Evolutionary conservation across 1,284 basidiomycete genomes (phyloP).

Genomic region (Tremellales sp.): DNA sequence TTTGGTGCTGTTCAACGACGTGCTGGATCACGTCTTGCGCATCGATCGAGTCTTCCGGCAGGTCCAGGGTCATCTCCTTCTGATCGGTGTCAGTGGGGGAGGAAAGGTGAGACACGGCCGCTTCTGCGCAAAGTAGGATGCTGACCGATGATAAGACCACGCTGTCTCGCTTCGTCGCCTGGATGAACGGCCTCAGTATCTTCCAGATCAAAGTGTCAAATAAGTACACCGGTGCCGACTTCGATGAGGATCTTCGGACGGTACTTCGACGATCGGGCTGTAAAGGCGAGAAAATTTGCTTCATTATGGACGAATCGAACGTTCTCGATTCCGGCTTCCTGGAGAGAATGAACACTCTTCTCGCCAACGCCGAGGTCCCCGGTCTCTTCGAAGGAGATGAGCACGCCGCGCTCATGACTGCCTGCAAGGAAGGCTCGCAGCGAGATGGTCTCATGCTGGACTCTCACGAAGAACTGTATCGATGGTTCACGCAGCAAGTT

Average conservation of each 20-base stretch:
- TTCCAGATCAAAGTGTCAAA: conserved; percentile 99
- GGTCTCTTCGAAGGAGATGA: conserved; percentile 99
- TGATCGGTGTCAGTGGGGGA: conserved; percentile 96
- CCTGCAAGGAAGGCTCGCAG: conserved; percentile 97
- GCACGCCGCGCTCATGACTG: conserved; percentile 92
- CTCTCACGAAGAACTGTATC: conserved; percentile 92
- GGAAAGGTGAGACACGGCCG: conserved; percentile 67
- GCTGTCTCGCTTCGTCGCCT: conserved; percentile 95
- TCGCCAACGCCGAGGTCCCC: conserved; percentile 99
- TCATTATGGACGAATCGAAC: conserved; percentile 99
- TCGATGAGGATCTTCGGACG: conserved; percentile 92
- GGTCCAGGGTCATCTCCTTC: conserved; percentile 88
- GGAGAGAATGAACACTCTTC: conserved; percentile 97
- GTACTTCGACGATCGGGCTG: conserved; percentile 92
- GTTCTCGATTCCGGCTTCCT: conserved; percentile 97
- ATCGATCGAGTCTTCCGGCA: conserved; percentile 99
- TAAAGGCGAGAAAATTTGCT: conserved; percentile 98
- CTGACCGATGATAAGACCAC: conserved; percentile 65
- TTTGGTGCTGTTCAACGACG: conserved; percentile 98
- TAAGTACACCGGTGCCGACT: conserved; percentile 96
- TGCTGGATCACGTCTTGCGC: conserved; percentile 91
- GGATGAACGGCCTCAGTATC: conserved; percentile 98
- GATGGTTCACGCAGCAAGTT: conserved; percentile 96
- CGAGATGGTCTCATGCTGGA: conserved; percentile 97
- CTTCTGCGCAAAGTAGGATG: neutral